Base-by-base conservation (phyloP, 352 stramenopile species). In the Phytophthora aleatoria region DNA sequence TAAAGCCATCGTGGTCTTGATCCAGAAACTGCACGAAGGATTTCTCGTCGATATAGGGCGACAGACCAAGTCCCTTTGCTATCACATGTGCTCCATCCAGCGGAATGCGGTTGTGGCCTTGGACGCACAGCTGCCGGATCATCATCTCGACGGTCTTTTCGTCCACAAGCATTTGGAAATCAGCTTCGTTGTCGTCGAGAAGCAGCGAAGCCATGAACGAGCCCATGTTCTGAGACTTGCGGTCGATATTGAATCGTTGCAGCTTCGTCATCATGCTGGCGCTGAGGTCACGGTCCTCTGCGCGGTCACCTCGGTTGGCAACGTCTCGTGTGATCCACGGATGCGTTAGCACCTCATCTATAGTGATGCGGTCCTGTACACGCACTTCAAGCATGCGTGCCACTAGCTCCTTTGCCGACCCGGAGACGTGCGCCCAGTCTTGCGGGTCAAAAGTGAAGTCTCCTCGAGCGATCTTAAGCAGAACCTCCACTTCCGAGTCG, bases 141-240 rank as follows among this genome's bases (percentile, higher is more conserved):
- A 93, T 81, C 44, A 66, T 71, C 27, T 84, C 79, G 54, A 93
- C 83, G 8, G 80, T 85, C 43, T 79, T 61, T 15, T 79, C 60
- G 45, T 91, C 77, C 50, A 81, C 70, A 30, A 91, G 76, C 13
- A 75, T 64, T 26, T 73, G 61, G 66, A 81, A 89, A 66, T 90
- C 85, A 2, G 65, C 70, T 28, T 91, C 85, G 31, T 69, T 83
- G 16, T 67, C 72, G 27, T 89, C 79, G 20, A 63, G 5, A 33
- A 91, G 61, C 76, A 91, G 87, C 3, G 42, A 75, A 8, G 69
- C 72, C 70, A 93, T 79, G 57, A 86, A 89, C 16, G 64, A 78
- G 3, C 73, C 81, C 79, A 93, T 89, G 56, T 87, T 90, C 55
- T 91, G 76, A 36, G 85, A 90, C 61, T 91, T 90, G 67, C 85